These are phyloP conservation scores for Fusarium hainanense DNA, from an alignment of 2,329 filamentous ascomycete species.

Conservation along the genomic window DNA sequence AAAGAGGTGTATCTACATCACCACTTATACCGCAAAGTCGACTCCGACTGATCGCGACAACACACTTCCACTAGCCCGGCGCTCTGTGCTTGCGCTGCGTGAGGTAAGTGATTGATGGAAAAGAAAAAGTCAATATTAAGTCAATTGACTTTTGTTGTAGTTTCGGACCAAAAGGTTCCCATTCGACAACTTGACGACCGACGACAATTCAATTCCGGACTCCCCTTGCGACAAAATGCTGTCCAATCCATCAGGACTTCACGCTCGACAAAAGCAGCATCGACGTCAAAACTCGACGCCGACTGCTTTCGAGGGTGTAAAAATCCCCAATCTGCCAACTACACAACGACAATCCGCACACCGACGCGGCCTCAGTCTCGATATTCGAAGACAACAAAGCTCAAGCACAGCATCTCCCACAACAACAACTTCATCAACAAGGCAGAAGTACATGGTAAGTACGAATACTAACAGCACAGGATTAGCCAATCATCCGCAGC, in stretches of 20 bases:
- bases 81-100: slow-evolving; percentile 85
- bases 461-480: slow-evolving; percentile 66
- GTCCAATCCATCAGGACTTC: slow-evolving; percentile 79
- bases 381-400: slow-evolving; percentile 72
- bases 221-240: slow-evolving; percentile 79
- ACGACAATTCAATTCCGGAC: slow-evolving; percentile 70
- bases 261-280: slow-evolving; percentile 69
- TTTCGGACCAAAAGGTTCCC: slow-evolving; percentile 63
- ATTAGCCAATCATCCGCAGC: slow-evolving; percentile 71
- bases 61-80: slow-evolving; percentile 70
- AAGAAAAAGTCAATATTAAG: not conserved
- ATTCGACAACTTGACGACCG: slow-evolving; percentile 62
- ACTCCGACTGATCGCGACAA: slow-evolving; percentile 62
- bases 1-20: slow-evolving; percentile 47
- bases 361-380: slow-evolving; percentile 86
- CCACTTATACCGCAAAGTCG: slow-evolving; percentile 51
- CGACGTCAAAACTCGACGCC: slow-evolving; percentile 90
- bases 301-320: slow-evolving; percentile 78
- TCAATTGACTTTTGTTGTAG: slow-evolving; percentile 40
- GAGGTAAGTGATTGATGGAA: slow-evolving; percentile 67
- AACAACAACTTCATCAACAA: slow-evolving; percentile 26
- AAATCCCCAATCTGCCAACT: slow-evolving; percentile 71
- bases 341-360: slow-evolving; percentile 66
- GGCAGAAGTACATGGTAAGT: slow-evolving; percentile 60
- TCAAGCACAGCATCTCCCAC: slow-evolving; percentile 43